These are phyloP conservation scores for Dioscorea dumetorum DNA, from an alignment of 106 monocot species.

Conservation along the genomic window DNA sequence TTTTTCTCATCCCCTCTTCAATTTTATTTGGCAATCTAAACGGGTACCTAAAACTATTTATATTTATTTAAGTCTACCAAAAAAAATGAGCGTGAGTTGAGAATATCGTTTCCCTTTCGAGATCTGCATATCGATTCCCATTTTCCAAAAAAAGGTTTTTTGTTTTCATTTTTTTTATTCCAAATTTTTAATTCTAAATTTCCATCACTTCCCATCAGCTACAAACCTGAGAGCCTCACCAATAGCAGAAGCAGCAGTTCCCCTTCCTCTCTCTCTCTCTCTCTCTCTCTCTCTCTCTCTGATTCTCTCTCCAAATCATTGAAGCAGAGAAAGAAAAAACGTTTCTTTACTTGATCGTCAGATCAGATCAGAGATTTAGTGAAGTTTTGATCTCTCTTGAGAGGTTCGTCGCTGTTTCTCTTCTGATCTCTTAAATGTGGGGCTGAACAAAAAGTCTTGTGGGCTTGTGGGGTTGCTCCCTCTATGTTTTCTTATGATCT, in stretches of 20 bases:
- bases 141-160: background rate
- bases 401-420: background rate
- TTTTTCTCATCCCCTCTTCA: too few relatives aligned
- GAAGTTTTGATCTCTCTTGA: background rate
- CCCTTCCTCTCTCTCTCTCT: background rate
- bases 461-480: slow-evolving; percentile 5
- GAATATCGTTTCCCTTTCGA: too few relatives aligned
- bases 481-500: background rate
- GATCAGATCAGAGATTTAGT: slow-evolving; percentile 3
- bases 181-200: too few relatives aligned
- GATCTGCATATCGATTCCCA: background rate
- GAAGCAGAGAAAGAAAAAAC: too few relatives aligned
- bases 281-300: background rate
- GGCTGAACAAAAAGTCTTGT: background rate
- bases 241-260: background rate
- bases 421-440: background rate
- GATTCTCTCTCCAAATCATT: background rate
- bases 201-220: background rate
- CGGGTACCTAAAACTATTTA: too few relatives aligned
- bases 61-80: too few relatives aligned
- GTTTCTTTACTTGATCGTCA: background rate
- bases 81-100: too few relatives aligned
- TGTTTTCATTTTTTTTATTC: background rate
- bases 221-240: background rate
- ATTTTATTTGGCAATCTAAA: too few relatives aligned